Evolutionary conservation across 2,329 filamentous ascomycete genomes (phyloP).

Genomic region (Cladophialophora carrionii): DNA sequence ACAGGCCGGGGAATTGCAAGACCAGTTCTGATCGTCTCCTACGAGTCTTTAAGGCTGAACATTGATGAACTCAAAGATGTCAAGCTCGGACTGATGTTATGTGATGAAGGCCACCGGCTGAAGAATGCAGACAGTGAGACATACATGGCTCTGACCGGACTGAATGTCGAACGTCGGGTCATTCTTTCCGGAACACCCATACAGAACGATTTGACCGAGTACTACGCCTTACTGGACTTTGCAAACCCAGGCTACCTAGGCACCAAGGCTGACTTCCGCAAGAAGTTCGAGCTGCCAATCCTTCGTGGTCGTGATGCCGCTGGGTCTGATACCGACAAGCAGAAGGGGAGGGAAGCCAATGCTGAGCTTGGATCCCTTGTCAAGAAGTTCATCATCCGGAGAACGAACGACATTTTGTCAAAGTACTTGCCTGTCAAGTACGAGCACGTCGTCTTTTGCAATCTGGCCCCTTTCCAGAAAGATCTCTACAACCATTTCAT

Average conservation of each 20-base stretch:
- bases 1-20: conserved; percentile 86
- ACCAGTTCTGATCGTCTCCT: conserved; percentile 95
- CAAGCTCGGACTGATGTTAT: conserved; percentile 88
- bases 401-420: conserved; percentile 95
- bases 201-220: conserved; percentile 97
- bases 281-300: conserved; percentile 91
- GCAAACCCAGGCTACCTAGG: conserved; percentile 92
- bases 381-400: conserved; percentile 97
- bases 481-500: conserved; percentile 97
- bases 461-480: conserved; percentile 87
- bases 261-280: conserved; percentile 86
- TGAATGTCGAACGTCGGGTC: conserved; percentile 88
- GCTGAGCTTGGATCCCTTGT: conserved; percentile 79
- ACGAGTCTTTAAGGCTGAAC: conserved; percentile 91
- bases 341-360: conserved; percentile 81
- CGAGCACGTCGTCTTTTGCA: conserved; percentile 98
- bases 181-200: conserved; percentile 97
- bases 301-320: conserved; percentile 87
- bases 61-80: conserved; percentile 87
- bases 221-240: conserved; percentile 94
- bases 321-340: conserved; percentile 78
- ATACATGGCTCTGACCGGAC: conserved; percentile 83
- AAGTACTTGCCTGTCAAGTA: conserved; percentile 99
- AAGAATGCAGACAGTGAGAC: conserved; percentile 98
- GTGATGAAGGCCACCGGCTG: conserved; percentile 92